These are phyloP conservation scores for Stygiomarasmius scandens DNA, from an alignment of 1,284 basidiomycete genomes.

Conservation along the genomic window DNA sequence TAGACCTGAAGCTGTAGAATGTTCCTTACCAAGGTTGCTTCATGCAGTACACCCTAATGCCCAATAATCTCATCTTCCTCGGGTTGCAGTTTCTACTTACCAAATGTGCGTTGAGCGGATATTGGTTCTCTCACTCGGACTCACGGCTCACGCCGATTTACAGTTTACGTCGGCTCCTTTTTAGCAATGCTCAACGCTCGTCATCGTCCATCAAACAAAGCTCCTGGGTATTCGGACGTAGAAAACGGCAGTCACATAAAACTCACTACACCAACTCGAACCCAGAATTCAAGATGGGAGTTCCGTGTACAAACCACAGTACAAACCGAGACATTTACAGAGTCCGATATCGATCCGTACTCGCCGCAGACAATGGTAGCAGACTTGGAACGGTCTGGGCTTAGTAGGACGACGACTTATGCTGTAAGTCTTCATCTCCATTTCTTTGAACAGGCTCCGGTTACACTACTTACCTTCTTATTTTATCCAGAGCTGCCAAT, in stretches of 20 bases:
- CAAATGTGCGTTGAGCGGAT: constrained; percentile 37
- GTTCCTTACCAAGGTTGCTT: too few relatives aligned
- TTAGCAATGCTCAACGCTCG: constrained; percentile 51
- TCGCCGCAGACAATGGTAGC: not conserved
- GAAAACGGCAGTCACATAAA: not conserved
- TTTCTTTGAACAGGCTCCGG: too few relatives aligned
- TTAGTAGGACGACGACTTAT: too few relatives aligned
- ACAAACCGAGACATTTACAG: not conserved
- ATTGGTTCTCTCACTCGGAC: not conserved
- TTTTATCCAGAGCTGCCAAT: too few relatives aligned
- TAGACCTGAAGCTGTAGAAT: too few relatives aligned
- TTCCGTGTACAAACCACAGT: not conserved
- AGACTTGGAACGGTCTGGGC: not conserved
- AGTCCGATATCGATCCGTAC: not conserved
- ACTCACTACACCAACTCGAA: not conserved
- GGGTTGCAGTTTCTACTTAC: constrained; percentile 51
- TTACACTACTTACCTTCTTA: too few relatives aligned
- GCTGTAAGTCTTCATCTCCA: too few relatives aligned
- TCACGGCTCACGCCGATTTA: not conserved
- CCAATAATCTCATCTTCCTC: constrained; percentile 51
- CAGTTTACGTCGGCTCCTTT: constrained; percentile 58
- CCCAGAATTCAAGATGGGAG: not conserved
- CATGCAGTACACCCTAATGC: constrained; percentile 45
- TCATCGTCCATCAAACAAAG: constrained; percentile 23
- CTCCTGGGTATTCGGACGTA: not conserved